Conservation (phyloP, 2,329 filamentous ascomycete genomes). For the Arthrobotrys megalospora region DNA sequence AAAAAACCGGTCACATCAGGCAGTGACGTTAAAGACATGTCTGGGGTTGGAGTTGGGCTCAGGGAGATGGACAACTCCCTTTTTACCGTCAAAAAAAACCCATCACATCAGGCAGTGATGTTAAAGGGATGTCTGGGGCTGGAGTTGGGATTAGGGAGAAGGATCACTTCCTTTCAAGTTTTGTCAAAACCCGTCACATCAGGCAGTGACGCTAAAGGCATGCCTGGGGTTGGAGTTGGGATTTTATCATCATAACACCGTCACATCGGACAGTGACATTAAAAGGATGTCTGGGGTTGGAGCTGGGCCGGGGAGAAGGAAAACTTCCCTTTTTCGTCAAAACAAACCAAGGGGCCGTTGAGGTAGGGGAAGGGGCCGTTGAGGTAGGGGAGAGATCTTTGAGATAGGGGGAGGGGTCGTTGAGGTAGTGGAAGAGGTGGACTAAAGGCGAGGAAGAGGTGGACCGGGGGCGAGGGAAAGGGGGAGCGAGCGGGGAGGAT, state of each 20-base stretch:
- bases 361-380: too few species aligned
- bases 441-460: too few species aligned
- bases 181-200: not conserved
- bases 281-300: conserved; percentile 7
- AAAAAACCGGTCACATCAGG: conserved; percentile 20
- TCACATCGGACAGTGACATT: conserved; percentile 14
- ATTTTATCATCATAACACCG: not conserved
- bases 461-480: not conserved
- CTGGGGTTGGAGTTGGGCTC: conserved; percentile 6
- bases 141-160: conserved; percentile 5
- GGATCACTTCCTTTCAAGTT: not conserved
- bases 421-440: too few species aligned
- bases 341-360: not conserved
- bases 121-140: not conserved
- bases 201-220: not conserved
- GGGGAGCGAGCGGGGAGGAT: not conserved
- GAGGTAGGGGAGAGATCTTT: not conserved
- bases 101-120: conserved; percentile 5
- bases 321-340: not conserved
- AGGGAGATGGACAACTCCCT: conserved; percentile 1
- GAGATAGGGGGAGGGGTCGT: too few species aligned
- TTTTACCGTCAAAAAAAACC: not conserved
- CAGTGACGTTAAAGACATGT: conserved; percentile 9
- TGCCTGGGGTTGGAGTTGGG: too few species aligned
- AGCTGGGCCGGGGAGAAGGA: conserved; percentile 2